phyloP scores from a whole-genome alignment of 306 rosid species.

The Dalbergia oliveri region DNA sequence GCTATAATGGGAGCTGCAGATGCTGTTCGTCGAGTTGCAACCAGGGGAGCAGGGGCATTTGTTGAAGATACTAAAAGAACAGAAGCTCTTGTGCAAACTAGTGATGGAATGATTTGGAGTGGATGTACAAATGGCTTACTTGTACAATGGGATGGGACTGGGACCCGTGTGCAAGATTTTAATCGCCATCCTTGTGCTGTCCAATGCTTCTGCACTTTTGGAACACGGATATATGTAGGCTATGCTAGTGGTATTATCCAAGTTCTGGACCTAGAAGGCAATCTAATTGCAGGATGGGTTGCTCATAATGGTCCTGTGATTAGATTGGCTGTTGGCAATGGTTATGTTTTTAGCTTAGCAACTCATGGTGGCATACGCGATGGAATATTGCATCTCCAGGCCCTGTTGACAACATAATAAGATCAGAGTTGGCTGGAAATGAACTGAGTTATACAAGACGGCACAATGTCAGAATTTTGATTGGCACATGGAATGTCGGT shows the following conservation, averaged over 20 bases:
- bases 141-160: conserved; percentile 93
- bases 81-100: conserved; percentile 76
- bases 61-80: conserved; percentile 84
- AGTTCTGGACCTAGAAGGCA: conserved; percentile 89
- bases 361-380: conserved; percentile 94
- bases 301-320: conserved; percentile 94
- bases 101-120: conserved; percentile 95
- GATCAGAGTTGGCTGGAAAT: conserved; percentile 75
- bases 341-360: conserved; percentile 86
- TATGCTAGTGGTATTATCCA: conserved; percentile 89
- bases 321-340: conserved; percentile 74
- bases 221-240: conserved; percentile 80
- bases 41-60: conserved; percentile 94
- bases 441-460: conserved; percentile 71
- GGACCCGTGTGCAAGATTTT: conserved; percentile 84
- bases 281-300: conserved; percentile 83
- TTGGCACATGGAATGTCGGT: conserved; percentile 99
- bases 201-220: conserved; percentile 86
- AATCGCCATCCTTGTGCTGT: conserved; percentile 78
- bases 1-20: conserved; percentile 99
- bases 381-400: conserved; percentile 94
- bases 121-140: conserved; percentile 94
- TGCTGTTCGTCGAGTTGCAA: conserved; percentile 95
- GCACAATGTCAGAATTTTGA: conserved; percentile 78
- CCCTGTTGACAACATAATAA: conserved; percentile 73